These are phyloP conservation scores for Cercospora sojina DNA, from an alignment of 2,329 filamentous ascomycete genomes.

Conservation along the genomic window DNA sequence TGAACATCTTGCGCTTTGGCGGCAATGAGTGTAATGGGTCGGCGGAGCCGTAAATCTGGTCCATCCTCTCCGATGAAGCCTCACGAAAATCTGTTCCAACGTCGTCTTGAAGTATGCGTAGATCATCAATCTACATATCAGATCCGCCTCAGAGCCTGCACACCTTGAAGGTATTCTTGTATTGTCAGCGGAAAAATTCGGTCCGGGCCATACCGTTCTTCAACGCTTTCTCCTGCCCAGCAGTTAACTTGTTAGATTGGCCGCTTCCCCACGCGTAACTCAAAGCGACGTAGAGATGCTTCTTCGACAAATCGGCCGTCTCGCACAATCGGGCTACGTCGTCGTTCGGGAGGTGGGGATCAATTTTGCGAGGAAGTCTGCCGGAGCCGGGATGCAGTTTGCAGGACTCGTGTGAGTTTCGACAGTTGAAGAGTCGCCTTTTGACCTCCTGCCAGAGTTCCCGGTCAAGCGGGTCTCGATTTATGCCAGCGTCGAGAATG, in stretches of 20 bases:
- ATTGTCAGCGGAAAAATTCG: not conserved
- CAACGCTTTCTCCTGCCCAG: not conserved
- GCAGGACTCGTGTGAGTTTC: not conserved
- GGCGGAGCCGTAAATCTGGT: not conserved
- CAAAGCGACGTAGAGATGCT: not conserved
- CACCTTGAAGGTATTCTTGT: not conserved
- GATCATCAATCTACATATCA: not conserved
- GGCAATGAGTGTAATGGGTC: not conserved
- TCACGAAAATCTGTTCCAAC: not conserved
- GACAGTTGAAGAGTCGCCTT: not conserved
- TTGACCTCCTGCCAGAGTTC: not conserved
- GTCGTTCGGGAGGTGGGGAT: not conserved
- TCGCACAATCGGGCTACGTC: not conserved
- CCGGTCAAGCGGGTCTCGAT: not conserved
- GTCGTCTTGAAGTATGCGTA: not conserved
- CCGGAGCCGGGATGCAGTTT: not conserved
- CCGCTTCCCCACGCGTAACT: not conserved
- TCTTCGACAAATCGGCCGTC: not conserved
- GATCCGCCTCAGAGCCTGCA: not conserved
- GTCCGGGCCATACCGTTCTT: not conserved
- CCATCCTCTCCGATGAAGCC: not conserved
- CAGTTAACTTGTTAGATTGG: not conserved
- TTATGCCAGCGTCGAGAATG: not conserved
- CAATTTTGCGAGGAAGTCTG: not conserved
- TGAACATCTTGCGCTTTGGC: not conserved